Evolutionary conservation across 2,329 filamentous ascomycete species (phyloP), one percentile per base, ranked within the genome.

Genomic region (Ascochyta pisi): DNA sequence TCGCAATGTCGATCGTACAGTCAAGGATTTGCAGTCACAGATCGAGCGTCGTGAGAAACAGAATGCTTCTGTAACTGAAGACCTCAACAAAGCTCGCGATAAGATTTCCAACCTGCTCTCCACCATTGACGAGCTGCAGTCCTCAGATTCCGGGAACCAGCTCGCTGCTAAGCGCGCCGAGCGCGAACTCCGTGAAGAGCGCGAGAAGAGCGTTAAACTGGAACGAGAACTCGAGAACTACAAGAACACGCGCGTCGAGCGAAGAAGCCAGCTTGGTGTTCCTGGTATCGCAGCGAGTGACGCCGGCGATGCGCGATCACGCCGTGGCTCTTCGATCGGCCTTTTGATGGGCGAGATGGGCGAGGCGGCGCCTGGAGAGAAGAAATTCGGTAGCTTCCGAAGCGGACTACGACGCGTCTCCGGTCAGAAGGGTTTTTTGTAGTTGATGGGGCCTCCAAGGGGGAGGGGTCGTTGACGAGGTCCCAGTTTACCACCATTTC

Each of bases 1-100:
- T 22, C 92, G 95, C 68, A 96, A 96, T 72, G 89, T 97, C 24
- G 95, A 98, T 78, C 92, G 94, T 59, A 91, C 88, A 1, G 92
- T 98, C 69, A 95, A 95, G 76, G 95, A 98, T 76, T 84, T 98
- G 23, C 91, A 97, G 76, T 84, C 87, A 23, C 94, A 98, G 76
- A 90, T 99, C 64, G 92, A 96, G 43, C 91, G 95, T 66, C 91
- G 92, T 66, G 94, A 98, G 63, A 97, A 96, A 79, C 87, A 91
- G 66, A 92, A 93, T 67, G 72, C 82, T 5, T 89, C 95, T 70
- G 82, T 96, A 16, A 84, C 87, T 50, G 94, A 97, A 49, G 95
- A 98, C 68, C 84, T 96, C 54, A 82, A 83, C 64, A 90, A 94
- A 62, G 88, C 92, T 69, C 90, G 94, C 59, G 94, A 98, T 78